These are phyloP conservation scores for Flaveria robusta DNA, from an alignment of 129 eudicot genomes.

Conservation along the genomic window DNA sequence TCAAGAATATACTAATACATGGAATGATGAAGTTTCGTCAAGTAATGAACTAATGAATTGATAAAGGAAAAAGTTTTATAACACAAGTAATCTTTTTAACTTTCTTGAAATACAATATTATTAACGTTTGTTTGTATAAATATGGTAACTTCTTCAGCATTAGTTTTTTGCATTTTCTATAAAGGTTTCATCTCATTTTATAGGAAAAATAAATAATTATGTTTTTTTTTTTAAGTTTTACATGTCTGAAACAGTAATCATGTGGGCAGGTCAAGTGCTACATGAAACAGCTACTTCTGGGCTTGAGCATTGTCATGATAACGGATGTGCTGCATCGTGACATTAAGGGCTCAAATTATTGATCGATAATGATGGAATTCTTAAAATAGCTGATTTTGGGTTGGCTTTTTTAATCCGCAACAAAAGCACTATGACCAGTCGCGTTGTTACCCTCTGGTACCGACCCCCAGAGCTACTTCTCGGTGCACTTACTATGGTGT, in stretches of 20 bases:
- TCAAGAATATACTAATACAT: constrained; percentile 19
- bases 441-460: constrained; percentile 55
- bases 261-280: constrained; percentile 56
- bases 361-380: constrained; percentile 44
- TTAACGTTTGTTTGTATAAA: background rate
- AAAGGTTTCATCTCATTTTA: constrained; percentile 1
- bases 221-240: background rate
- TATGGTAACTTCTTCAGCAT: background rate
- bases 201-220: background rate
- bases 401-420: constrained; percentile 50
- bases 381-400: constrained; percentile 64
- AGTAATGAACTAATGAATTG: constrained; percentile 20
- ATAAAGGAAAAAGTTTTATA: background rate
- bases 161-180: background rate
- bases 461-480: constrained; percentile 48
- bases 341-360: constrained; percentile 62
- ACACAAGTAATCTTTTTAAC: background rate
- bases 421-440: constrained; percentile 56
- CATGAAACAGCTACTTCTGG: constrained; percentile 59
- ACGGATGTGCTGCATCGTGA: constrained; percentile 62
- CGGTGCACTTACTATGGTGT: constrained; percentile 43
- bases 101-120: background rate
- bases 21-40: constrained; percentile 16
- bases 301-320: constrained; percentile 65
- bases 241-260: constrained; percentile 23